phyloP scores from a whole-genome alignment of 2,329 filamentous ascomycete species.

The Ophiostoma sp. region DNA sequence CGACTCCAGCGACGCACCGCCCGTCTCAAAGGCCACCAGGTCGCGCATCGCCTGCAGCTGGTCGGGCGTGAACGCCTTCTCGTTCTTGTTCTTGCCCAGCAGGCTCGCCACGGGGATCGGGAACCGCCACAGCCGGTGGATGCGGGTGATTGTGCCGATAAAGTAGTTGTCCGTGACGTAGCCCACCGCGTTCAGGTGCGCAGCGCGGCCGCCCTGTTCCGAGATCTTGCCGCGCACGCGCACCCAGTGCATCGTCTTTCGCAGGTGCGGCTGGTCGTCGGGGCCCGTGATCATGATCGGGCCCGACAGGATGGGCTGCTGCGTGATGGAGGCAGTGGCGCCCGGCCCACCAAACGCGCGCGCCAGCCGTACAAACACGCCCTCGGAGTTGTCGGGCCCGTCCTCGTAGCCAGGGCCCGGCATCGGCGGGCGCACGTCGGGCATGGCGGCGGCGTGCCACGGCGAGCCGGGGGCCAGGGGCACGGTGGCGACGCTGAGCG shows the following conservation, averaged over 20 bases:
- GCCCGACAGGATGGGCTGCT: constrained; percentile 44
- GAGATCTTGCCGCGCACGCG: constrained; percentile 68
- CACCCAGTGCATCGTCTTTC: constrained; percentile 68
- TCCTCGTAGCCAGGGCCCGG: constrained; percentile 35
- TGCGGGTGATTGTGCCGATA: constrained; percentile 77
- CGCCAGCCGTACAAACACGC: constrained; percentile 13
- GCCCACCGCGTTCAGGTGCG: constrained; percentile 80
- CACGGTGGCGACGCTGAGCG: constrained; percentile 57
- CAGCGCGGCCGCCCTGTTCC: constrained; percentile 64
- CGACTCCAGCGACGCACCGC: constrained; percentile 39
- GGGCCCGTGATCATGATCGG: constrained; percentile 40
- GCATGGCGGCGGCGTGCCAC: constrained; percentile 30
- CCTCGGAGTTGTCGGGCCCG: background rate
- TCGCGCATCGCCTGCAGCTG: constrained; percentile 39
- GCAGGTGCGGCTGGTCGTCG: constrained; percentile 52
- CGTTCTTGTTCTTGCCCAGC: constrained; percentile 41
- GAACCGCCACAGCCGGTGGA: constrained; percentile 76
- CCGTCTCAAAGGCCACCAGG: constrained; percentile 40
- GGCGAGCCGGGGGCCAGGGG: constrained; percentile 50
- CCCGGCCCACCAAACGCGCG: constrained; percentile 12
- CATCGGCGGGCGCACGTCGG: constrained; percentile 27
- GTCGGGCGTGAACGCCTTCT: constrained; percentile 41
- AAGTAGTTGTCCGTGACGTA: constrained; percentile 94
- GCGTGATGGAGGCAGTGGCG: background rate
- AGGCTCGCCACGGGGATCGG: constrained; percentile 45